Base-by-base conservation (phyloP, 148 eudicot genomes). In the Persicaria tinctoria region DNA sequence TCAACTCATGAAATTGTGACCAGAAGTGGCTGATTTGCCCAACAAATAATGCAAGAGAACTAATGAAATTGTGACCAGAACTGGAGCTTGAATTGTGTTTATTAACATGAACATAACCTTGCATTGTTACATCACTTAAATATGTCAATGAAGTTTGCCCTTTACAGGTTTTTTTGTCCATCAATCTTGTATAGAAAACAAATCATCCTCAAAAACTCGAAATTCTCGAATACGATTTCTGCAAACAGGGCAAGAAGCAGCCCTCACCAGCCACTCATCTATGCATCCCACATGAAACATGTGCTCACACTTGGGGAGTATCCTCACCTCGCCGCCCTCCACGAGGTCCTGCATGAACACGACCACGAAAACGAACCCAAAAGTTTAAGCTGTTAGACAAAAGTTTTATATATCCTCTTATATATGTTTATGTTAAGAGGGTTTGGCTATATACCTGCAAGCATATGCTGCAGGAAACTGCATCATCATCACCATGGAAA, bases 191-290 rank as follows among this genome's bases (percentile, higher is more conserved):
- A 5, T 53, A 3, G 56, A 53, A 53, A 13, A 1, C 2, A 57
- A 18, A 38, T 17, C 18, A 8, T 56, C 8, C 18, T 17, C 18
- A 4, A 60, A 23, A 11, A 18, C 66, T 20, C 27, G 1, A 4
- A 64, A 64, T 32, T 32, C 41, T 32, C 41, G 41, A 32, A 32
- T 32, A 32, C 41, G 77, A 5, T 77, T 79, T 82, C 87, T 77
- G 53, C 87, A 85, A 75, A 85, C 56, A 69, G 87, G 87, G 50
- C 87, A 85, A 41, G 87, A 79, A 56, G 79, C 79, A 80, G 71
- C 72, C 78, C 83, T 62, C 10, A 63, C 78, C 56, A 85, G 79
- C 87, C 87, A 85, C 79, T 78, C 79, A 55, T 85, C 85, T 69
- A 85, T 78, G 69, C 87, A 85, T 3, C 17, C 6, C 74, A 55